These are phyloP conservation scores for Candida insectorum DNA, from an alignment of 805 yeast genomes.

Conservation along the genomic window DNA sequence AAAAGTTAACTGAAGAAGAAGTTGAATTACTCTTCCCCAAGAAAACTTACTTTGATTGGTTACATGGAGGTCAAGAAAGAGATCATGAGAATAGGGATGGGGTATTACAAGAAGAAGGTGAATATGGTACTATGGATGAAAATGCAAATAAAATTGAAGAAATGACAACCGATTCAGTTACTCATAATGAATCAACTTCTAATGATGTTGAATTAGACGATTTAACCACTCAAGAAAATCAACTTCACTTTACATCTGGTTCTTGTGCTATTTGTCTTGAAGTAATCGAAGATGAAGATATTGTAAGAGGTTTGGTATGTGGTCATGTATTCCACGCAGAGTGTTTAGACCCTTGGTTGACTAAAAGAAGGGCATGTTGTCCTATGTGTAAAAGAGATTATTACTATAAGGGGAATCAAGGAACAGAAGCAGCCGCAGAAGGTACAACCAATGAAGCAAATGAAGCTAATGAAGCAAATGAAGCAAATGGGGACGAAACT, in stretches of 20 bases:
- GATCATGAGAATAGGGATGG: slow-evolving; percentile 45
- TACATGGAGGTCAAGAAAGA: slow-evolving; percentile 56
- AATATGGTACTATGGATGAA: not conserved
- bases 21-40: slow-evolving; percentile 60
- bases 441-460: slow-evolving; percentile 1
- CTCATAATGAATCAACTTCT: not conserved
- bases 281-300: slow-evolving; percentile 54
- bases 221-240: not conserved
- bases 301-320: slow-evolving; percentile 71
- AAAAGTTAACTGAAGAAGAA: slow-evolving; percentile 51
- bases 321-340: slow-evolving; percentile 80
- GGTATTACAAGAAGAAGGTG: slow-evolving; percentile 36
- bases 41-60: slow-evolving; percentile 57
- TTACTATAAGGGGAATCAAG: slow-evolving; percentile 34
- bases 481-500: not conserved
- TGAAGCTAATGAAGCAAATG: slow-evolving; percentile 1
- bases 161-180: slow-evolving; percentile 1
- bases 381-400: slow-evolving; percentile 80
- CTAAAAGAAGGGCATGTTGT: slow-evolving; percentile 71
- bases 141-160: slow-evolving; percentile 2
- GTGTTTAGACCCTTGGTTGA: slow-evolving; percentile 82
- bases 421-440: not conserved
- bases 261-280: slow-evolving; percentile 80
- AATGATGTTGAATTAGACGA: slow-evolving; percentile 5
- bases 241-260: slow-evolving; percentile 57